Evolutionary conservation across 805 yeast species (phyloP).

Genomic region (Sugiyamaella lignohabitans): DNA sequence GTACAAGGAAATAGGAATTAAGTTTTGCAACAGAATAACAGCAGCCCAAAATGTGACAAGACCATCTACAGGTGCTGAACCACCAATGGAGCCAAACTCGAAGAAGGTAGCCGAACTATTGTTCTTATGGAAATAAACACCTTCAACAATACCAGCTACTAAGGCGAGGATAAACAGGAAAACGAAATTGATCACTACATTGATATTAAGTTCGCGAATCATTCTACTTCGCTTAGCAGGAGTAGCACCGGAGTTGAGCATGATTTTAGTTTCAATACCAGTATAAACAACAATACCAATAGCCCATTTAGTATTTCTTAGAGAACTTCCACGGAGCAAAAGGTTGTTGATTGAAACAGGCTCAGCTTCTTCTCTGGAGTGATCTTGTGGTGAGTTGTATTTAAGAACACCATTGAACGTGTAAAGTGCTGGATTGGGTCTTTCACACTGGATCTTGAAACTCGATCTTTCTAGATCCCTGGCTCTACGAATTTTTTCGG

Average conservation of each 20-base stretch:
- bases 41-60: constrained; percentile 64
- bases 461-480: constrained; percentile 51
- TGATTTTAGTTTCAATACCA: constrained; percentile 68
- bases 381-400: constrained; percentile 32
- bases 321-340: constrained; percentile 62
- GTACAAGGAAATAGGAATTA: constrained; percentile 75
- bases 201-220: constrained; percentile 57
- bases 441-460: constrained; percentile 63
- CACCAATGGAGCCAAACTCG: constrained; percentile 57
- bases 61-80: constrained; percentile 58
- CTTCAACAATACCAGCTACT: constrained; percentile 64
- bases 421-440: constrained; percentile 62
- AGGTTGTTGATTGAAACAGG: constrained; percentile 57
- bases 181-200: constrained; percentile 57
- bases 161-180: constrained; percentile 60
- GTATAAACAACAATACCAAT: constrained; percentile 71
- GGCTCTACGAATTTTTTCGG: constrained; percentile 48
- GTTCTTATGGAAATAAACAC: constrained; percentile 46
- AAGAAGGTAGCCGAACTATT: constrained; percentile 46
- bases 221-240: constrained; percentile 67
- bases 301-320: constrained; percentile 72
- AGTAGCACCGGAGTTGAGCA: constrained; percentile 71
- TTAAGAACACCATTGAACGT: constrained; percentile 60
- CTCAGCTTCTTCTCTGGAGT: constrained; percentile 35
- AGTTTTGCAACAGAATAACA: constrained; percentile 64